Conservation (phyloP, 2,329 filamentous ascomycete species). For the Trichoderma koningiopsis region DNA sequence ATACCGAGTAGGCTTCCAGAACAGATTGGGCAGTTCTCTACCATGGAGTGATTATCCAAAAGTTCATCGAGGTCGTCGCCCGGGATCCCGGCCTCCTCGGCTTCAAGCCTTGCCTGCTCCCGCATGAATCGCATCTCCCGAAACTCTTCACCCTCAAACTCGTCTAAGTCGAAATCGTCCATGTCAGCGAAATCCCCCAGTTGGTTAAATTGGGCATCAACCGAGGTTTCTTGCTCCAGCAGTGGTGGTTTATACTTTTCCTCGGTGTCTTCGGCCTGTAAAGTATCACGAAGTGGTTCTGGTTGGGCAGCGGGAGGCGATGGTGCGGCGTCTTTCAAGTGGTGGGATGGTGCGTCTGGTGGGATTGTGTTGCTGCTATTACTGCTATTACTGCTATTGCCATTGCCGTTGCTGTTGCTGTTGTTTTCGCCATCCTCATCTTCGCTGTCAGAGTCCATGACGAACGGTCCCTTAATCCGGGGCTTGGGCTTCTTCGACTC, state of each 20-base stretch:
- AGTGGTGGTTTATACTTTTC: conserved; percentile 24
- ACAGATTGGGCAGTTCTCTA: conserved; percentile 74
- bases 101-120: conserved; percentile 69
- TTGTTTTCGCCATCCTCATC: conserved; percentile 34
- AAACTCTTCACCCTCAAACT: conserved; percentile 64
- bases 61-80: conserved; percentile 40
- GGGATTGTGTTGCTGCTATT: conserved; percentile 28
- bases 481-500: conserved; percentile 30
- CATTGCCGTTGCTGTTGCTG: conserved; percentile 25
- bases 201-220: conserved; percentile 40
- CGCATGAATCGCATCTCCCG: conserved; percentile 71
- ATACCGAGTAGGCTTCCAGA: conserved; percentile 62
- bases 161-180: conserved; percentile 59
- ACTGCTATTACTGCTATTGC: not conserved
- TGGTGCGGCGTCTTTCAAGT: not conserved
- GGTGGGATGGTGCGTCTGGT: conserved; percentile 26
- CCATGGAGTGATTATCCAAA: conserved; percentile 37
- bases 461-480: conserved; percentile 55
- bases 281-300: not conserved
- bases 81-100: conserved; percentile 52
- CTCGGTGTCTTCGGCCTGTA: not conserved
- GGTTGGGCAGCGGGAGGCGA: not conserved
- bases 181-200: conserved; percentile 45
- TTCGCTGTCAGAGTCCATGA: conserved; percentile 68
- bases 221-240: conserved; percentile 39